Base-by-base conservation (phyloP, 306 rosid genomes). In the Comarum palustre region DNA sequence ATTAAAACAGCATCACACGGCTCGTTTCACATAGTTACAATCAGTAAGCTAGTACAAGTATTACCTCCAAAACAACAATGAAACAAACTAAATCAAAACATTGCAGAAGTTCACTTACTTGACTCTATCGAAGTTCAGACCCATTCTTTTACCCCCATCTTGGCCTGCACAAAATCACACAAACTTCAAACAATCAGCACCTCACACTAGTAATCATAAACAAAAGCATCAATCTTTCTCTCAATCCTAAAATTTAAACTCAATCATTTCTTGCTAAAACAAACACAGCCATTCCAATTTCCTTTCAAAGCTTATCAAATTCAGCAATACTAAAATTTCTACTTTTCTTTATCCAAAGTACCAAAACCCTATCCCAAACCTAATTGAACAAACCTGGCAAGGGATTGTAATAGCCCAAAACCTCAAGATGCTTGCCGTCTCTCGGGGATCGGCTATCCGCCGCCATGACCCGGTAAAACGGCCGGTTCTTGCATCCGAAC, bases 371-470 rank as follows among this genome's bases (percentile, higher is more conserved):
- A 29, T 34, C 5, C 4, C 7, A 34, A 34, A 39, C 42, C 42
- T 39, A 39, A 39, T 39, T 36, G 39, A 36, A 25, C 8, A 17
- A 80, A 90, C 97, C 92, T 79, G 99, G 95, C 36, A 94, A 81
- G 25, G 97, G 96, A 78, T 94, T 90, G 80, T 91, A 94, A 84
- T 89, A 91, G 17, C 97, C 97, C 4, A 91, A 82, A 72, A 88
- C 88, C 73, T 94, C 97, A 46, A 94, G 97, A 71, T 94, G 99
- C 51, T 90, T 90, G 71, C 97, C 97, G 58, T 91, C 97, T 73
- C 99, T 83, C 0, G 97, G 97, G 59, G 96, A 94, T 66, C 97
- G 84, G 76, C 97, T 90, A 82, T 94, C 92, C 2, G 97, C 96
- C 0, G 96, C 95, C 91, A 90, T 94, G 12, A 94, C 95, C 31